Evolutionary conservation across 2,329 filamentous ascomycete species (phyloP).

Genomic region (Chrysosphaeria jannelii): DNA sequence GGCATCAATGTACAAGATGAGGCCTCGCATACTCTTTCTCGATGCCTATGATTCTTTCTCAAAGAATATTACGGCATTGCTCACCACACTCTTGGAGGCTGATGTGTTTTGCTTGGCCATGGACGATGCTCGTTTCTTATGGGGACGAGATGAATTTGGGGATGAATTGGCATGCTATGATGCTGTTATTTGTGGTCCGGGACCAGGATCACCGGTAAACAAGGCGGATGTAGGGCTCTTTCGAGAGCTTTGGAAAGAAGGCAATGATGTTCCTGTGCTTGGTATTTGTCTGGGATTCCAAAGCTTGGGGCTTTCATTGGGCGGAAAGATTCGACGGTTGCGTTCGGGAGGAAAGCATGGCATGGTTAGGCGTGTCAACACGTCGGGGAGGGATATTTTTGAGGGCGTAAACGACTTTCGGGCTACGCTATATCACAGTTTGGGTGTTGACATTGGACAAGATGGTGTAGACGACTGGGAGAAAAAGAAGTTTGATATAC

Average conservation of each 20-base stretch:
- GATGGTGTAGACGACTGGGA: constrained; percentile 9
- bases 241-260: constrained; percentile 34
- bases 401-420: constrained; percentile 22
- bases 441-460: constrained; percentile 24
- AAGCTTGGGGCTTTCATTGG: constrained; percentile 40
- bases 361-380: constrained; percentile 26
- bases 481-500: too few species aligned
- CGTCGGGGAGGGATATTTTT: constrained; percentile 28
- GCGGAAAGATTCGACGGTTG: constrained; percentile 27
- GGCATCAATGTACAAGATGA: not conserved
- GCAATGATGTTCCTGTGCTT: constrained; percentile 28
- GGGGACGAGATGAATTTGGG: too few species aligned
- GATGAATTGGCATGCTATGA: constrained; percentile 31
- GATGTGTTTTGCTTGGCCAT: constrained; percentile 44
- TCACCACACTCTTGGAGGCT: constrained; percentile 37
- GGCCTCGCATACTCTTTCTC: constrained; percentile 41
- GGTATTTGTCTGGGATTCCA: constrained; percentile 82
- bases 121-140: constrained; percentile 24
- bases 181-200: constrained; percentile 71
- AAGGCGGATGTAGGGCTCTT: constrained; percentile 61
- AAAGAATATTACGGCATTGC: constrained; percentile 69
- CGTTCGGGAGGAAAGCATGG: constrained; percentile 45
- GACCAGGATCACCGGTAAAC: constrained; percentile 51
- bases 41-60: constrained; percentile 95
- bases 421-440: constrained; percentile 51